These are phyloP conservation scores for Trypanosomatidae sp. DNA, from an alignment of 208 protist species.

Conservation along the genomic window DNA sequence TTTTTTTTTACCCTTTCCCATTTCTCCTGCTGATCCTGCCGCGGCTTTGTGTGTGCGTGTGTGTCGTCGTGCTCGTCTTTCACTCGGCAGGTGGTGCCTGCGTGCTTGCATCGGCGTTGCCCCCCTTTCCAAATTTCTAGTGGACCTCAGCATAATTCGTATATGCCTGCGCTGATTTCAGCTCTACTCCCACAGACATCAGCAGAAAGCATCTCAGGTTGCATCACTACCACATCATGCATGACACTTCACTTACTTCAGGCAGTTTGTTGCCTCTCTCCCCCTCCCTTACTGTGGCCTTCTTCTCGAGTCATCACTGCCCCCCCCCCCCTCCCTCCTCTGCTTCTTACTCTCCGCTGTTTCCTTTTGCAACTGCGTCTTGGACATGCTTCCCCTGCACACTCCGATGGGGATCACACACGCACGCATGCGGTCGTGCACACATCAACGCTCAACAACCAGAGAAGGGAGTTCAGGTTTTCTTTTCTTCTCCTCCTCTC, in stretches of 20 bases:
- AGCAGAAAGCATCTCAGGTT: background rate
- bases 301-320: background rate
- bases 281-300: background rate
- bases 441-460: background rate
- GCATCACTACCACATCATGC: background rate
- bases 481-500: background rate
- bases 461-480: background rate
- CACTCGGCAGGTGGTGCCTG: background rate
- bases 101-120: background rate
- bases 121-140: background rate
- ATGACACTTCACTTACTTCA: background rate
- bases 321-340: background rate
- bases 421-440: no score
- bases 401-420: no score
- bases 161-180: background rate
- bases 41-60: background rate
- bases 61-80: background rate
- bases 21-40: background rate
- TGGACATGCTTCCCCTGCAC: no score
- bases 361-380: no score
- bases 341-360: no score
- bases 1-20: background rate
- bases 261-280: background rate
- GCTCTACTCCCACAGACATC: background rate
- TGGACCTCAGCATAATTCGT: no score